These are phyloP conservation scores for Lasiodiplodia gonubiensis DNA, from an alignment of 2,329 filamentous ascomycete genomes.

Conservation along the genomic window DNA sequence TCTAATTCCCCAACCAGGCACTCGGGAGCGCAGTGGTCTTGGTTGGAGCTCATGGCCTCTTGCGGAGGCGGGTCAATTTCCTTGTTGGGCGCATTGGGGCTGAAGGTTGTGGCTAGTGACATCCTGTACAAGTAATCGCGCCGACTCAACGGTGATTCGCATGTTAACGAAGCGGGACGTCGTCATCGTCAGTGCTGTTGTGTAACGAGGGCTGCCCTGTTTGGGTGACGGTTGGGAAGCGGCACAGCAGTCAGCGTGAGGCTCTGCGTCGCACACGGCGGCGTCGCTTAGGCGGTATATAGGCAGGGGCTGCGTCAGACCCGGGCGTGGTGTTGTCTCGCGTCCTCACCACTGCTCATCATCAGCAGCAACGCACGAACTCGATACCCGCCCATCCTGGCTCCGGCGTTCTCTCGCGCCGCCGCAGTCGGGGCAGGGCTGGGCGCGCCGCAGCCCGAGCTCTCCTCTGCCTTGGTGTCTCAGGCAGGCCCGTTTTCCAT, in stretches of 20 bases:
- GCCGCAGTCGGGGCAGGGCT: not conserved
- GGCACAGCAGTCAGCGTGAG: conserved; percentile 3
- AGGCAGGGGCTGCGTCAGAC: not conserved
- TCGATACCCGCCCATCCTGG: conserved; percentile 18
- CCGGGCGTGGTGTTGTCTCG: conserved; percentile 16
- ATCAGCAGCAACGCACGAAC: conserved; percentile 19
- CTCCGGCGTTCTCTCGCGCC: conserved; percentile 18
- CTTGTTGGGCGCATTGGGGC: conserved; percentile 14
- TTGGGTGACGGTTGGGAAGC: not conserved
- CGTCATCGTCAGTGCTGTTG: conserved; percentile 21
- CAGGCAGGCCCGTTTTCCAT: conserved; percentile 16
- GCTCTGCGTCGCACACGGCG: conserved; percentile 16
- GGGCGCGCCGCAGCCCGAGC: conserved; percentile 19
- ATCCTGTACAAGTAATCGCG: conserved; percentile 26
- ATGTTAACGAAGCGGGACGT: conserved; percentile 2
- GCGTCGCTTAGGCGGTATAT: conserved; percentile 17
- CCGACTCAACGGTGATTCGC: conserved; percentile 18
- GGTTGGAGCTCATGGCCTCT: conserved; percentile 15
- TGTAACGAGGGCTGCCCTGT: conserved; percentile 19
- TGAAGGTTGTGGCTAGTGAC: conserved; percentile 20
- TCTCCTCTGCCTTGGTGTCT: conserved; percentile 18
- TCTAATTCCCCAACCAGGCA: conserved; percentile 24
- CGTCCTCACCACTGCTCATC: conserved; percentile 4
- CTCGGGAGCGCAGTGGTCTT: conserved; percentile 21
- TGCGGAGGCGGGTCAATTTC: conserved; percentile 19